Percentiles rank a stretch among this genome's conserved stretches.
Evolutionary conservation across 2,329 filamentous ascomycete genomes (phyloP).

Genomic region (Colletotrichum gloeosporioides): DNA sequence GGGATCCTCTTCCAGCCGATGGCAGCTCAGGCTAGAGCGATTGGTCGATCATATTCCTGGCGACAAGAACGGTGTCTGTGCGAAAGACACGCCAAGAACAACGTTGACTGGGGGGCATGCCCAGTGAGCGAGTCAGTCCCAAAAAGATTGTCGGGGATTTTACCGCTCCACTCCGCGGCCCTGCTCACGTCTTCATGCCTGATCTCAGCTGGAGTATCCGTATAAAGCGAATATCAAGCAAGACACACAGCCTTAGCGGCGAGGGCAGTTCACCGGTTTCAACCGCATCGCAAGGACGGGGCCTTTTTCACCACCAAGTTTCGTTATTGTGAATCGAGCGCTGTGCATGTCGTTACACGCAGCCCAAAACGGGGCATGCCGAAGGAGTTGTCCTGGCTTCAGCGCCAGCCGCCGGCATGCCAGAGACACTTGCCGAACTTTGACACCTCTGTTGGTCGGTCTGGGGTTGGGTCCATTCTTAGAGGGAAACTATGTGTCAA

Average conservation of each 20-base stretch:
- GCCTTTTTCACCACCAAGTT: background rate
- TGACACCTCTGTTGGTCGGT: background rate
- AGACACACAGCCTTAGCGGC: background rate
- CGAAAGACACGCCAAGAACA: background rate
- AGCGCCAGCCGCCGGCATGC: background rate
- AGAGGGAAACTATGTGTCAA: background rate
- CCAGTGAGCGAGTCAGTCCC: slow-evolving; percentile 10
- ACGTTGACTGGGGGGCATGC: background rate
- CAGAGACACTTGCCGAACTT: background rate
- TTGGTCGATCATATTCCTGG: slow-evolving; percentile 10
- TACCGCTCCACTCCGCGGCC: background rate
- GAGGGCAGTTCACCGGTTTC: background rate
- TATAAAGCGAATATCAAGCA: background rate
- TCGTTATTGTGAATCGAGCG: background rate
- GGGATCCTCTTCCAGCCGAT: background rate
- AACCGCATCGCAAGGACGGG: background rate
- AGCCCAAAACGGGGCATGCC: background rate
- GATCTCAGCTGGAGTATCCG: background rate
- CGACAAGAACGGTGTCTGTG: slow-evolving; percentile 21
- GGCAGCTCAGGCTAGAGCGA: slow-evolving; percentile 5
- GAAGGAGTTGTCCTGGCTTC: background rate
- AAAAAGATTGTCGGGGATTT: slow-evolving; percentile 11
- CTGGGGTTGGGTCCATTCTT: background rate
- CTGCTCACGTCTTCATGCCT: background rate
- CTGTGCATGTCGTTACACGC: background rate